A percentile compares a stretch with the other conserved stretches of the same genome.
phyloP scores from a whole-genome alignment of 352 stramenopile genomes.

The Globisporangium orthogonon region DNA sequence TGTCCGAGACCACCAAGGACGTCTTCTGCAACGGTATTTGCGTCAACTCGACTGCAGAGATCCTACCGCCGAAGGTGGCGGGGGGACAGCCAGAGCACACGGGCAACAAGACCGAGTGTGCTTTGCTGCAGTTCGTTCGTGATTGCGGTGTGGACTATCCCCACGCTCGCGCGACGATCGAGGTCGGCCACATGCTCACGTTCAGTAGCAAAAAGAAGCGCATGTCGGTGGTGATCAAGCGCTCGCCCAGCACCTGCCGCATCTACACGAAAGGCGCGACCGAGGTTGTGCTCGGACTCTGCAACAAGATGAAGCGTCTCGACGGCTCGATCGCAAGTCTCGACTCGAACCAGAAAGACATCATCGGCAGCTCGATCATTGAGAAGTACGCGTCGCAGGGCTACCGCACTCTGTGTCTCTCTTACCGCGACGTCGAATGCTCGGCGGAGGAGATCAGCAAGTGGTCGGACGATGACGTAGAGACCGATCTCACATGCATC shows the following conservation, averaged over 20 bases:
- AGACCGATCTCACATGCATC: slow-evolving; percentile 86
- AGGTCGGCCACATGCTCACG: slow-evolving; percentile 72
- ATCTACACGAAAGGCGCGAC: slow-evolving; percentile 78
- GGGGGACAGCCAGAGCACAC: slow-evolving; percentile 64
- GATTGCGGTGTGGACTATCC: slow-evolving; percentile 68
- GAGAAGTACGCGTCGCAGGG: slow-evolving; percentile 64
- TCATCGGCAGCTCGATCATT: slow-evolving; percentile 49
- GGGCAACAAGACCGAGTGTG: slow-evolving; percentile 81
- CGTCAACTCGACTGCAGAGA: slow-evolving; percentile 73
- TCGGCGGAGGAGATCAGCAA: slow-evolving; percentile 56
- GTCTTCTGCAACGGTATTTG: slow-evolving; percentile 66
- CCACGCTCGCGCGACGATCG: slow-evolving; percentile 32
- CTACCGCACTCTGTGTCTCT: slow-evolving; percentile 79
- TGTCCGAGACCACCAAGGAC: slow-evolving; percentile 56
- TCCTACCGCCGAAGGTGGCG: slow-evolving; percentile 40
- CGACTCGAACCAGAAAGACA: slow-evolving; percentile 46
- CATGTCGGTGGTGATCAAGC: slow-evolving; percentile 70
- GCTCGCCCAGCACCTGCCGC: slow-evolving; percentile 33
- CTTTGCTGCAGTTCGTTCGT: slow-evolving; percentile 61
- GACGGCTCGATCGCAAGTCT: slow-evolving; percentile 54
- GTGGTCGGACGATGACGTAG: slow-evolving; percentile 72
- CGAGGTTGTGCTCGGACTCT: slow-evolving; percentile 68
- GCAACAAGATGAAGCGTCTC: slow-evolving; percentile 54
- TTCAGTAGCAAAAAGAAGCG: slow-evolving; percentile 83
- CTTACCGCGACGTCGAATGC: slow-evolving; percentile 74